phyloP scores from a whole-genome alignment of 805 yeast genomes.

The Nakazawaea sp. region DNA sequence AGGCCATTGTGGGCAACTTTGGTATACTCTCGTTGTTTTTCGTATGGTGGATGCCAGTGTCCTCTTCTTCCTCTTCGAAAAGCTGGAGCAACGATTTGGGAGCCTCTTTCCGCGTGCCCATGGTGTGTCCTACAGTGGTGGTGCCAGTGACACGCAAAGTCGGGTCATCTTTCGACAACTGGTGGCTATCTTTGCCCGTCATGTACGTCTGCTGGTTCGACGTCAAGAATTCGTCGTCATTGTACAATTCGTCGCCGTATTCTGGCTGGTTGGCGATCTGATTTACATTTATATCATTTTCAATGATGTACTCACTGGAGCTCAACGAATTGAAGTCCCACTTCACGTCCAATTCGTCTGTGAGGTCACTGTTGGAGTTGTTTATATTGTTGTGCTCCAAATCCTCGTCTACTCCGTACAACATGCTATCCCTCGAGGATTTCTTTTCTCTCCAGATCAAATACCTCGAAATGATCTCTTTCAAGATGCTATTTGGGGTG shows the following conservation, averaged over 20 bases:
- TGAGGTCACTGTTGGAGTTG: conserved; percentile 17
- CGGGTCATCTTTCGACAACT: conserved; percentile 7
- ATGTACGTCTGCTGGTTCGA: conserved; percentile 10
- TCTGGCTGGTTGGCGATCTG: conserved; percentile 8
- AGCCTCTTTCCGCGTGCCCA: conserved; percentile 36
- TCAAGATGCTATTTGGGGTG: conserved; percentile 51
- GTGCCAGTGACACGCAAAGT: conserved; percentile 7
- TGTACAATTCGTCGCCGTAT: conserved; percentile 12
- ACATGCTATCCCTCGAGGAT: conserved; percentile 44
- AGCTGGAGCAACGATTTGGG: conserved; percentile 69
- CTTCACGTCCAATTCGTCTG: conserved; percentile 41
- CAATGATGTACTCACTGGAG: conserved; percentile 65
- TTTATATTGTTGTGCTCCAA: conserved; percentile 16
- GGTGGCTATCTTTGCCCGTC: conserved; percentile 7
- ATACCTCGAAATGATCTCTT: conserved; percentile 71
- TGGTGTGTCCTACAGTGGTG: conserved; percentile 6
- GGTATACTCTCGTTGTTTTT: conserved; percentile 10
- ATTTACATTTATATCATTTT: conserved; percentile 49
- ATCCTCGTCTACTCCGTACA: conserved; percentile 34
- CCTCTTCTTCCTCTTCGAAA: conserved; percentile 48
- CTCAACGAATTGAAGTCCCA: conserved; percentile 90
- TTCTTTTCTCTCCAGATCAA: conserved; percentile 69
- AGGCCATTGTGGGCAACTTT: conserved; percentile 12
- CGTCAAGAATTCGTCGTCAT: conserved; percentile 10
- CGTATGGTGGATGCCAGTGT: conserved; percentile 15